Percentiles rank a stretch among this genome's conserved stretches.
These are phyloP conservation scores for Saprolegnia parasitica DNA, from an alignment of 352 stramenopile species.

Conservation along the genomic window DNA sequence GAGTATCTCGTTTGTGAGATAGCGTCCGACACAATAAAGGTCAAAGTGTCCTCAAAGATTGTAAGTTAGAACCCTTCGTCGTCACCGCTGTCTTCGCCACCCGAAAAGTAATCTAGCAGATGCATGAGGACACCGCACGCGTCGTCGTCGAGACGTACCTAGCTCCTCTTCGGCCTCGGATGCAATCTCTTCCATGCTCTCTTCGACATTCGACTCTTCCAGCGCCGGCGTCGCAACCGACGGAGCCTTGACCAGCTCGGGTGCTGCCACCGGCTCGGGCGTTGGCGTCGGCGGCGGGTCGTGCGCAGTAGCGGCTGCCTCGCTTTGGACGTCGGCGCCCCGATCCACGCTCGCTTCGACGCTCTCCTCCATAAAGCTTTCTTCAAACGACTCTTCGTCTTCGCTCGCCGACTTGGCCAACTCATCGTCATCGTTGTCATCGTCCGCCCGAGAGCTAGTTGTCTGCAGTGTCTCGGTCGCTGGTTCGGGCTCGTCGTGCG, in stretches of 20 bases:
- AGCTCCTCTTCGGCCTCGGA: constrained; percentile 26
- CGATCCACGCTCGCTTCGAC: constrained; percentile 40
- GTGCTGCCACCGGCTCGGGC: neutral
- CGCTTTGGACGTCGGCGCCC: constrained; percentile 21
- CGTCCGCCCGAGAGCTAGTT: no score
- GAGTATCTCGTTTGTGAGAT: no score
- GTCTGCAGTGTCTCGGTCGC: no score
- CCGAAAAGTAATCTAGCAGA: constrained; percentile 27
- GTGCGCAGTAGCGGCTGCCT: neutral
- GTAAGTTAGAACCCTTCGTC: constrained; percentile 70
- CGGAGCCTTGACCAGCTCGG: neutral
- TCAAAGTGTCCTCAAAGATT: no score
- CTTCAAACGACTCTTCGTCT: constrained; percentile 36
- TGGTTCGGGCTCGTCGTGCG: no score
- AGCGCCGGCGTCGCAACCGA: no score
- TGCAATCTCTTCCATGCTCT: constrained; percentile 26
- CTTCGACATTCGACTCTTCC: constrained; percentile 4
- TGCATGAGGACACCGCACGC: neutral
- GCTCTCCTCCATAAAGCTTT: constrained; percentile 69
- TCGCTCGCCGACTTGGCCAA: constrained; percentile 53
- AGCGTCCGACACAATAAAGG: no score
- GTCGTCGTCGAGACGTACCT: neutral
- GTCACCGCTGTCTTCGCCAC: constrained; percentile 36
- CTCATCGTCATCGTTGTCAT: constrained; percentile 39
- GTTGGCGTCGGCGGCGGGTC: neutral